Evolutionary conservation across 1,284 basidiomycete genomes (phyloP), one percentile per base, ranked within the genome.

Genomic region (Sphaerobolus stellatus): DNA sequence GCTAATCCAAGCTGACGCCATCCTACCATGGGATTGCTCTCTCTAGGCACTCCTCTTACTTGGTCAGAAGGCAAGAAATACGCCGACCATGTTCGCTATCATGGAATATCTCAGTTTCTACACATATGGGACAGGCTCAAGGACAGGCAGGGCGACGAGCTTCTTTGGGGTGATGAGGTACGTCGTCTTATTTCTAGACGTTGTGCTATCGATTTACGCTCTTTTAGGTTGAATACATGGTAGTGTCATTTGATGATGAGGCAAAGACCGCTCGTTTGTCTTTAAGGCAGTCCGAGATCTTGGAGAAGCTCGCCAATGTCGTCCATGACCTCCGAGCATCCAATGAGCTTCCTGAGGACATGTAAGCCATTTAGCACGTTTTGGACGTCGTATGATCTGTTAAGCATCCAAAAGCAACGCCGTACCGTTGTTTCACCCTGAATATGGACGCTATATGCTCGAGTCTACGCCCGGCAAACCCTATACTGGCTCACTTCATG

Each of bases 141-240:
- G 79, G 89, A 93, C 68, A 81, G 93, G 56, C 81, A 84, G n/a
- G 94, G 94, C 9, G 95, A 99, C 66, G 88, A 90, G 58, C 75
- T 99, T 47, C 81, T 98, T n/a, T 99, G 97, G 97, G 97, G 97
- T 28, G 97, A 99, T 67, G 97, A 99, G 86, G 94, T 94, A 65
- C 54, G 46, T 22, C 33, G 44, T 5, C 31, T 41, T 20, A 20
- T 18, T 14, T 47, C n/a, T 25, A 52, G 34, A 58, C 56, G 18
- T 11, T 34, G 20, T 25, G 18, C 13, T 54, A 44, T 38, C 29
- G n/a, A n/a, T n/a, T n/a, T n/a, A n/a, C n/a, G n/a, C n/a, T n/a
- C n/a, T n/a, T n/a, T 48, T 61, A 95, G 94, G 81, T 99, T 66
- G 97, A 99, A 70, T 98, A 98, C 71, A 92, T 99, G 85, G 91